Conservation (phyloP, 2,329 filamentous ascomycete species). For the Hymenoscyphus albidus region DNA sequence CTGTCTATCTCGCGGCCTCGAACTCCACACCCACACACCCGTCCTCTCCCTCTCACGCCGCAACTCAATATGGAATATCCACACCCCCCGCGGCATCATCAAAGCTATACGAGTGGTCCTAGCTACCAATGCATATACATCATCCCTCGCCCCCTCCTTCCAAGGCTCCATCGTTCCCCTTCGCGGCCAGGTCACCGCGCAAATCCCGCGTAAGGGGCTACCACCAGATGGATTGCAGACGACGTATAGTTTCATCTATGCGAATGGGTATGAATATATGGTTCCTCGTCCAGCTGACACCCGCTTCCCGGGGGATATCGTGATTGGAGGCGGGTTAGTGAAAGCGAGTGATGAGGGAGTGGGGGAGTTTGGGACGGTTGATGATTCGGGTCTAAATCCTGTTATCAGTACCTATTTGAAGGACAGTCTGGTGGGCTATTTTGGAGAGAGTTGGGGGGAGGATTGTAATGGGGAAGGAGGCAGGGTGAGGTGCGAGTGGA, state of each 20-base stretch:
- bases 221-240: constrained; percentile 25
- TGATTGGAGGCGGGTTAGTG: constrained; percentile 31
- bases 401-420: constrained; percentile 25
- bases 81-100: constrained; percentile 43
- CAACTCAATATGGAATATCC: constrained; percentile 37
- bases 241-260: constrained; percentile 52
- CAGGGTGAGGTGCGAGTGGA: constrained; percentile 46
- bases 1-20: constrained; percentile 27
- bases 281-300: constrained; percentile 51
- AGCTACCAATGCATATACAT: constrained; percentile 53
- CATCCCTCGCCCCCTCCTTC: constrained; percentile 42
- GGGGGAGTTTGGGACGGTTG: constrained; percentile 40
- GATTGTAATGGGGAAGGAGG: constrained; percentile 41
- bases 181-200: constrained; percentile 48
- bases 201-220: constrained; percentile 34
- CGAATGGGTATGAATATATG: constrained; percentile 63
- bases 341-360: constrained; percentile 35
- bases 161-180: constrained; percentile 44
- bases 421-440: constrained; percentile 32
- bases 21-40: constrained; percentile 28
- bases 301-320: constrained; percentile 35
- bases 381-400: constrained; percentile 29
- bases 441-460: constrained; percentile 42
- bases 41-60: constrained; percentile 22
- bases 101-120: constrained; percentile 43